Evolutionary conservation across 805 yeast species (phyloP).

Genomic region (Candida arabinofermentans): DNA sequence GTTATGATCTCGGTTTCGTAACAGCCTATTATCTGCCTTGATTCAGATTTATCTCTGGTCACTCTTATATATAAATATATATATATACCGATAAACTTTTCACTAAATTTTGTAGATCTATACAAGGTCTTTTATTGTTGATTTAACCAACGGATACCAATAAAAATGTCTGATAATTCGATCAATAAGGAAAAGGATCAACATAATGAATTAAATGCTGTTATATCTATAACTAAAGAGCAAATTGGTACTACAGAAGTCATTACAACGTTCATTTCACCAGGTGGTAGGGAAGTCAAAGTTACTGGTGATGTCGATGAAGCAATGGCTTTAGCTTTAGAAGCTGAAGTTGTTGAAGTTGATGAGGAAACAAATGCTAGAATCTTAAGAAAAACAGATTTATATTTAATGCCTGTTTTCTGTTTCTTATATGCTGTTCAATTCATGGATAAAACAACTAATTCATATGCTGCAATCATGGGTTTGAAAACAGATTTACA

Average conservation of each 20-base stretch:
- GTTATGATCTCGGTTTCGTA: too few species aligned
- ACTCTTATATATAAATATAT: too few species aligned
- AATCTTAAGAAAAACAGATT: slow-evolving; percentile 51
- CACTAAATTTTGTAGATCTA: too few species aligned
- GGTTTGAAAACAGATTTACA: slow-evolving; percentile 35
- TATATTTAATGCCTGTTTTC: slow-evolving; percentile 45
- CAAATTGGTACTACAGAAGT: background rate
- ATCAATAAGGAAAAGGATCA: background rate
- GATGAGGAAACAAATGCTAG: too few species aligned
- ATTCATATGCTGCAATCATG: slow-evolving; percentile 38
- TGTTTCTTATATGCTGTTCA: slow-evolving; percentile 35
- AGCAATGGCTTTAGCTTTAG: slow-evolving; percentile 33
- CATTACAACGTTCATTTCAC: background rate
- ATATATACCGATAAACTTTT: too few species aligned
- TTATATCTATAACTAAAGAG: background rate
- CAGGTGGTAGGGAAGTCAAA: background rate
- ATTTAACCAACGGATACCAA: too few species aligned
- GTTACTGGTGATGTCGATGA: slow-evolving; percentile 32
- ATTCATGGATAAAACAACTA: slow-evolving; percentile 35
- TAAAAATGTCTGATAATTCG: too few species aligned
- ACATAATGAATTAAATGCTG: too few species aligned
- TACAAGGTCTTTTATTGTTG: too few species aligned
- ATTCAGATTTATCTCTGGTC: too few species aligned
- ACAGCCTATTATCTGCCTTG: too few species aligned
- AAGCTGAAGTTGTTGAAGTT: slow-evolving; percentile 6